A percentile compares a stretch with the other conserved stretches of the same genome.
Evolutionary conservation across 768 basidiomycete genomes (phyloP).

Genomic region (Rossbeevera mucosa): DNA sequence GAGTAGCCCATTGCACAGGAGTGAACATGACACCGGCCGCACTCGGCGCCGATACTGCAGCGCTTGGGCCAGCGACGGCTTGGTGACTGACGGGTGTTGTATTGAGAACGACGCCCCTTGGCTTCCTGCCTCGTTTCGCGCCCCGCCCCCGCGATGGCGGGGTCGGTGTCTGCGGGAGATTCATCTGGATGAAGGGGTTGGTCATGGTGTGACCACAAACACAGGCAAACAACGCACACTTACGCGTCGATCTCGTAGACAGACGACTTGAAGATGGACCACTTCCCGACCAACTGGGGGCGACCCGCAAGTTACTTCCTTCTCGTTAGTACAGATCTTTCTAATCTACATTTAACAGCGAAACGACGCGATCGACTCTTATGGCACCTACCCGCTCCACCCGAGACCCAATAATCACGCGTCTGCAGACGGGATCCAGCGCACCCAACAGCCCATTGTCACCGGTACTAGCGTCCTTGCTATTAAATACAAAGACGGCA

Average conservation of each 20-base stretch:
- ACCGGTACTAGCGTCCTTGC: conserved; percentile 97
- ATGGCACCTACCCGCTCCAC: conserved; percentile 73
- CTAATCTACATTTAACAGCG: conserved; percentile 23
- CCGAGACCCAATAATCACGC: conserved; percentile 47
- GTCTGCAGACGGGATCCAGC: conserved; percentile 66
- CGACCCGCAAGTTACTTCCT: conserved; percentile 50
- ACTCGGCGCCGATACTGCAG: neutral
- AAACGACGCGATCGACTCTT: conserved; percentile 70
- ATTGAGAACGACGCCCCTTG: conserved; percentile 13
- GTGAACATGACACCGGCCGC: conserved; percentile 21
- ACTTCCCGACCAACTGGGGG: conserved; percentile 83
- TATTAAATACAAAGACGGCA: conserved; percentile 90
- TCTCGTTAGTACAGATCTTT: neutral
- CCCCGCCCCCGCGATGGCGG: conserved; percentile 25
- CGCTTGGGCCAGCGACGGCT: neutral
- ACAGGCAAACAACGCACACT: conserved; percentile 20
- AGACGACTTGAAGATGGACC: conserved; percentile 54
- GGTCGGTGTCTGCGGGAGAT: conserved; percentile 18
- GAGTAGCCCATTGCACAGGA: conserved; percentile 38
- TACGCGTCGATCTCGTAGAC: conserved; percentile 12
- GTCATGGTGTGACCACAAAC: conserved; percentile 20
- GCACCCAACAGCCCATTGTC: conserved; percentile 90
- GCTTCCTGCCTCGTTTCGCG: conserved; percentile 26
- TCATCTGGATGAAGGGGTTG: conserved; percentile 26
- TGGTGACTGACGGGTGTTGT: conserved; percentile 13